These are phyloP conservation scores for Castanea crenata DNA, from an alignment of 306 rosid genomes.

Conservation along the genomic window DNA sequence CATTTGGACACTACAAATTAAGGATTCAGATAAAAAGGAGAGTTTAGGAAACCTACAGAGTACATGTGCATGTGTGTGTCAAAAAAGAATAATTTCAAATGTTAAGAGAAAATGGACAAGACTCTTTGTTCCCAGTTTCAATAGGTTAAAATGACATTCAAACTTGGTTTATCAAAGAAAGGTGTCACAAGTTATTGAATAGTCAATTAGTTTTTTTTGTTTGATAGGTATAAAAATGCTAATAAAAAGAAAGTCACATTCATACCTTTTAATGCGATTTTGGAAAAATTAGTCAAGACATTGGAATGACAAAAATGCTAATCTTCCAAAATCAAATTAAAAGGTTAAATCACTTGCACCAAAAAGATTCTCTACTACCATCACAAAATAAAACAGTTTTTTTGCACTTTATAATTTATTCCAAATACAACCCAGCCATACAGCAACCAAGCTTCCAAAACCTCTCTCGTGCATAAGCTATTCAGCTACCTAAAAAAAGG, in stretches of 20 bases:
- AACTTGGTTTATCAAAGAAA: constrained; percentile 2
- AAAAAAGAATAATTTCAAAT: constrained; percentile 8
- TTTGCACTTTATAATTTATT: not conserved
- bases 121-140: not conserved
- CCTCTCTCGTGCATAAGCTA: constrained; percentile 3
- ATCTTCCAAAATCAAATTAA: not conserved
- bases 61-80: not conserved
- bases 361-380: not conserved
- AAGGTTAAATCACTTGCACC: not conserved
- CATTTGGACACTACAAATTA: constrained; percentile 84
- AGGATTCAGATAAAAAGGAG: constrained; percentile 18
- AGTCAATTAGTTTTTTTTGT: not conserved
- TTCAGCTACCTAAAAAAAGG: not conserved
- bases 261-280: too few species aligned
- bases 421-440: constrained; percentile 1
- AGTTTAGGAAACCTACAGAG: constrained; percentile 11
- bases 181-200: not conserved
- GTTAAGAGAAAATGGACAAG: not conserved
- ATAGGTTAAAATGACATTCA: not conserved
- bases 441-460: not conserved
- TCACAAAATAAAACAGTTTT: not conserved
- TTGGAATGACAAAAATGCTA: not conserved
- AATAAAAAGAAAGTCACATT: too few species aligned
- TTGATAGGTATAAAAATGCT: too few species aligned
- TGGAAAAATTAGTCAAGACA: not conserved